These are phyloP conservation scores for Chlorella sp. DNA, from an alignment of 139 green algal species.

Conservation along the genomic window DNA sequence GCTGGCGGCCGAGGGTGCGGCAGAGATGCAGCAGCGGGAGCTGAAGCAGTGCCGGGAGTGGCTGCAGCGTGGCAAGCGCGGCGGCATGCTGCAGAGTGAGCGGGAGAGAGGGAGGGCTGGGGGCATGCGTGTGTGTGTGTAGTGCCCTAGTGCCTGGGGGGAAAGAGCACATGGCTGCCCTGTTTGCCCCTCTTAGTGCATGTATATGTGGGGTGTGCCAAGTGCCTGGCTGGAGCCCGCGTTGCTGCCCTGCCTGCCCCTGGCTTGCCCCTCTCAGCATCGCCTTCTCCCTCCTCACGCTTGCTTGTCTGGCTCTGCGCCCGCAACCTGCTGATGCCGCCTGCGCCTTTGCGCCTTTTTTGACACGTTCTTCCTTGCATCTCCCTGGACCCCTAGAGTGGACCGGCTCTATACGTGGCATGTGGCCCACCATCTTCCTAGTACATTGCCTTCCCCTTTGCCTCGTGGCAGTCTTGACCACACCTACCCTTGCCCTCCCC, in stretches of 20 bases:
- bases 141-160: not conserved
- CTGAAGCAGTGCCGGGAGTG: slow-evolving; percentile 13
- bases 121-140: not conserved
- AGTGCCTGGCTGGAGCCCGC: too few species aligned
- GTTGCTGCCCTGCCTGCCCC: too few species aligned
- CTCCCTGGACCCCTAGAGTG: too few species aligned
- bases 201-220: too few species aligned
- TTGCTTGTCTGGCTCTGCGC: too few species aligned
- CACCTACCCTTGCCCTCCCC: not conserved
- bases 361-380: too few species aligned
- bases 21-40: slow-evolving; percentile 29
- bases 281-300: not conserved
- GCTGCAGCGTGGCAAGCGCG: slow-evolving; percentile 25
- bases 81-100: slow-evolving; percentile 28
- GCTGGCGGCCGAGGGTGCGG: not conserved
- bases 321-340: too few species aligned
- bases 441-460: not conserved
- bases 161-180: too few species aligned
- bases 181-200: too few species aligned
- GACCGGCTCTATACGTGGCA: not conserved
- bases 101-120: not conserved
- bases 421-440: not conserved
- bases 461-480: not conserved
- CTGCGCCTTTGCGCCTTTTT: too few species aligned
- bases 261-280: not conserved